These are phyloP conservation scores for Ilex asprella DNA, from an alignment of 257 asterid species.

Conservation along the genomic window DNA sequence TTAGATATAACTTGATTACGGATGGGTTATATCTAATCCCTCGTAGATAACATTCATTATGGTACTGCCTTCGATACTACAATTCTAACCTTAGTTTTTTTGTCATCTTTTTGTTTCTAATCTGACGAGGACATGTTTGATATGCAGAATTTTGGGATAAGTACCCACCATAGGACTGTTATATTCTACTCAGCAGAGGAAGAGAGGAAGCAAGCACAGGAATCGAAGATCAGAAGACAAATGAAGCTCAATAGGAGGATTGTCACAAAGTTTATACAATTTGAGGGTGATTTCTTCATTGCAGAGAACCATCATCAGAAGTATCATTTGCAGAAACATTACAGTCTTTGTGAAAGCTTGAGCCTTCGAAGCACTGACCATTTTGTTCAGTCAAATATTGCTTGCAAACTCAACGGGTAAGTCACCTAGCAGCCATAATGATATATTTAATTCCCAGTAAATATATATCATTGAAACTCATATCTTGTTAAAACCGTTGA, in stretches of 20 bases:
- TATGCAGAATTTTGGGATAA: slow-evolving; percentile 3
- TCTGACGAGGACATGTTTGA: too few relatives aligned
- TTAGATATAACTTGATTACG: too few relatives aligned
- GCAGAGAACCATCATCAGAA: background rate
- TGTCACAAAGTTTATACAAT: background rate
- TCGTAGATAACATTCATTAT: too few relatives aligned
- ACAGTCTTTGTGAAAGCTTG: background rate
- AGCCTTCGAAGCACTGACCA: background rate
- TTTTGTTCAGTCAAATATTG: background rate
- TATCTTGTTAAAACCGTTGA: too few relatives aligned
- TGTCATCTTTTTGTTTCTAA: too few relatives aligned
- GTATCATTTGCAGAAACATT: slow-evolving; percentile 2
- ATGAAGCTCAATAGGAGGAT: background rate
- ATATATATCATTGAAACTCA: too few relatives aligned
- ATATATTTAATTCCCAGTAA: too few relatives aligned
- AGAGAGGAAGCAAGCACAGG: slow-evolving; percentile 1
- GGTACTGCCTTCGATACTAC: too few relatives aligned
- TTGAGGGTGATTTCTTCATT: background rate
- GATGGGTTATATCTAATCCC: too few relatives aligned
- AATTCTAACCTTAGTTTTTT: too few relatives aligned
- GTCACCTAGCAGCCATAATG: background rate
- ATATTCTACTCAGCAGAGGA: background rate
- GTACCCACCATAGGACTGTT: background rate
- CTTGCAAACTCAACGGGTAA: background rate
- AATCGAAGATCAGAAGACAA: background rate